Base-by-base conservation (phyloP, 2,329 filamentous ascomycete genomes). In the Phaeosphaeriaceae sp. region DNA sequence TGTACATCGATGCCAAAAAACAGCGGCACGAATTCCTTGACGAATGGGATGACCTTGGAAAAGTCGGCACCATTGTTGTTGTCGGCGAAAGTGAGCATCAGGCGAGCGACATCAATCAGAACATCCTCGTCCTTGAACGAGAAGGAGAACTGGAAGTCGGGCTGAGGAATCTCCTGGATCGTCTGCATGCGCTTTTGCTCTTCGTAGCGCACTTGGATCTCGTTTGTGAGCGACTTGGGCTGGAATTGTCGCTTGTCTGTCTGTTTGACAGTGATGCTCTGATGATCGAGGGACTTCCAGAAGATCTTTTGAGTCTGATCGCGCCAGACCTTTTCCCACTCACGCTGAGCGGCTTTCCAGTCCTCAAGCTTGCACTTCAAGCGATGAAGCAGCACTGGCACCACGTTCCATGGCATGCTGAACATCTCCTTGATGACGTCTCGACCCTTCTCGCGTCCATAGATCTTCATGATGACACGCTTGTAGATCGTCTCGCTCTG, bases 311-410 rank as follows among this genome's bases (percentile, higher is more conserved):
- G 91, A 23, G 94, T 98, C 80, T 98, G 95, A 51, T 93, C 90
- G 64, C 95, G 93, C 95, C 95, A 99, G 8, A 99, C 93, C 79
- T 97, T 97, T 78, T 98, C 94, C 95, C 95, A 99, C 76, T 99
- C 96, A 30, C 95, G 92, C 83, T 92, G 94, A 6, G 93, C 94
- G 67, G 96, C 94, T 65, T 97, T 93, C 95, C 95, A 99, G 72
- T 98, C 94, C 77, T 99, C 95, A 47, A 96, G 90, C 77, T 98
- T 97, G 71, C 96, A 92, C 81, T 98, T 98, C 68, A 99, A 85
- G 13, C 95, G 88, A 52, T 92, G 90, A 60, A 99, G 83, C 26
- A 99, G 86, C 40, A 98, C 89, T 0, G 95, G 95, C 2, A 99
- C 88, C 2, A 98, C 94, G 42, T 89, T 89, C 71, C 91, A 94